phyloP scores from a whole-genome alignment of 2,329 filamentous ascomycete species.

The Fusarium sp. region DNA sequence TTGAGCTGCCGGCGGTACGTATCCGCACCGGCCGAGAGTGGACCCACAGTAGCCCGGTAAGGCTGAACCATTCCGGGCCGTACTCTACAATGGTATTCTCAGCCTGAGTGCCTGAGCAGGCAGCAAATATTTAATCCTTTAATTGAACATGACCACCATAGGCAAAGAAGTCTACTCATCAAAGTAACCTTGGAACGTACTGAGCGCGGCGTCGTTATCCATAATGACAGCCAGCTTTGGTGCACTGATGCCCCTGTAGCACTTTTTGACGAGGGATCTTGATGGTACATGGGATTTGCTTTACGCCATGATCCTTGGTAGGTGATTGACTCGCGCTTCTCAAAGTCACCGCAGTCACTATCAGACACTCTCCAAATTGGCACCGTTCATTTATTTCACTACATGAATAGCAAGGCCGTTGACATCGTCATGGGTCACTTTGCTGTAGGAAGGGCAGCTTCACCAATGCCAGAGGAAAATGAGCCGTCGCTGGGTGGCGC shows the following conservation, averaged over 20 bases:
- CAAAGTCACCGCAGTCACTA: neutral
- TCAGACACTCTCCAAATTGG: too few species aligned
- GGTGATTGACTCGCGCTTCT: neutral
- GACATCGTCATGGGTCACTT: too few species aligned
- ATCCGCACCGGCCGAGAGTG: neutral
- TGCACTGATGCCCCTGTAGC: neutral
- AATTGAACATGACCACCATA: neutral
- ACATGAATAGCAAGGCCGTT: neutral
- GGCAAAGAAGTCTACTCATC: accelerated
- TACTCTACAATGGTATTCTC: neutral
- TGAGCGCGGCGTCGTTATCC: neutral
- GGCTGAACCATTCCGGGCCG: neutral
- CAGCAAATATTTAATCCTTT: neutral
- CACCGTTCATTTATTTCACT: neutral
- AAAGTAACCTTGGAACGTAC: accelerated
- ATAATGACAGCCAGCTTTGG: neutral
- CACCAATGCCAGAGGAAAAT: neutral
- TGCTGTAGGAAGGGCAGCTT: neutral
- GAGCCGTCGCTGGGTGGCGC: accelerated
- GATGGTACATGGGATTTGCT: neutral
- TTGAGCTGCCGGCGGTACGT: neutral
- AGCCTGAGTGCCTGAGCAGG: neutral
- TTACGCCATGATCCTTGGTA: too few species aligned
- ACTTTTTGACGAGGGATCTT: neutral
- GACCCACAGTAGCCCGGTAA: neutral